Base-by-base conservation (phyloP, 176 grass and related monocot species). In the Oropetium thomaeum region DNA sequence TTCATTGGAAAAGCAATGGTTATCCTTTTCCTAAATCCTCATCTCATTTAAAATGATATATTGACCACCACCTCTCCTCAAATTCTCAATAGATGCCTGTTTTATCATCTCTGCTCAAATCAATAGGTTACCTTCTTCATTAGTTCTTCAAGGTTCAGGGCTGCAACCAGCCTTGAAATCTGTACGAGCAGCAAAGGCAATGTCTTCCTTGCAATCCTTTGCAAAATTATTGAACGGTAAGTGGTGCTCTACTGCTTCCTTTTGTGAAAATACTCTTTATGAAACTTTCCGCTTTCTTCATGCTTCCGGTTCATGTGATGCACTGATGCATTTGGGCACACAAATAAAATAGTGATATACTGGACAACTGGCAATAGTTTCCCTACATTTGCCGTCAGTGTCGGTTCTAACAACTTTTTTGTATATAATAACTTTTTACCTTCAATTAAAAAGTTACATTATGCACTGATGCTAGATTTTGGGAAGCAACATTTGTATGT, bases 71-170 rank as follows among this genome's bases (percentile, higher is more conserved):
- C 16, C 1, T 29, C 16, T 54, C 53, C 8, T 61, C 55, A 22
- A 27, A 62, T 79, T 52, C 19, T 72, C 38, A 37, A 64, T 25
- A 70, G 62, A 37, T 1, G 0, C 70, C 15, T 80, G 83, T 74
- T 32, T 69, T 63, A 4, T 25, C 74, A 55, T 70, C 33, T 57
- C 55, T 65, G 57, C 54, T 71, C 55, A 30, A 62, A 45, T 70
- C 64, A 58, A 42, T 74, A 97, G 93, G 93, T 82, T 86, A 39
- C 90, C 90, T 75, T 88, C 85, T 81, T 75, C 90, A 85, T 90
- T 88, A 62, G 74, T 97, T 69, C 85, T 97, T 57, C 88, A 87
- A 97, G 85, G 81, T 68, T 62, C 75, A 30, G 88, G 88, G 63
- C 78, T 91, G 41, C 79, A 84, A 80, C 90, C 90, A 83, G 81